Evolutionary conservation across 129 eudicot species (phyloP).

Genomic region (Mikania micrantha): DNA sequence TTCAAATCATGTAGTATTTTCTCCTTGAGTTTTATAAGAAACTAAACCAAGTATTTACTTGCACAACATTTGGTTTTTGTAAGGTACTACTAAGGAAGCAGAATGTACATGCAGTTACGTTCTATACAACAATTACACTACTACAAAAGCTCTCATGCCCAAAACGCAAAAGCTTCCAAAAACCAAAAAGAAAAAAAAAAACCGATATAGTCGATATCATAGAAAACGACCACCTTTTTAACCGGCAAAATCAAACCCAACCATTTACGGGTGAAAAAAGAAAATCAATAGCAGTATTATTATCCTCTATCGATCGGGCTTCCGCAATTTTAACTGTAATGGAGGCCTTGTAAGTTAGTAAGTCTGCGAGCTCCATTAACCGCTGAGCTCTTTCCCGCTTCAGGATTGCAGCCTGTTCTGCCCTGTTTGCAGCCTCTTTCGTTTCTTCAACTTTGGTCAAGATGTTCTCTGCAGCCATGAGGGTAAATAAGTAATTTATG

Average conservation of each 20-base stretch:
- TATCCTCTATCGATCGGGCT: conserved; percentile 26
- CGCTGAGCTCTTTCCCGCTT: conserved; percentile 75
- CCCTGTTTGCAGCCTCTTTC: conserved; percentile 44
- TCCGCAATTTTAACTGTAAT: conserved; percentile 77
- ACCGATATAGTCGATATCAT: not conserved
- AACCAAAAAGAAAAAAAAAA: conserved; percentile 22
- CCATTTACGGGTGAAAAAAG: conserved; percentile 6
- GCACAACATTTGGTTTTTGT: conserved; percentile 25
- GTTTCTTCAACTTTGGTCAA: conserved; percentile 45
- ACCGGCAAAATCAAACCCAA: conserved; percentile 18
- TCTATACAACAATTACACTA: conserved; percentile 71
- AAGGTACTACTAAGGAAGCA: conserved; percentile 36
- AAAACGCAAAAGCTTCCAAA: conserved; percentile 31
- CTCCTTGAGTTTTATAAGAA: not conserved
- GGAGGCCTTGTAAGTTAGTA: conserved; percentile 67
- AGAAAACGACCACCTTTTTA: conserved; percentile 1
- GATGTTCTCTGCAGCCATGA: conserved; percentile 12
- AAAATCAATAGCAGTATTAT: not conserved
- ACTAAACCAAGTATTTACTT: conserved; percentile 29
- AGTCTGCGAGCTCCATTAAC: conserved; percentile 74
- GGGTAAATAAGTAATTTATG: not conserved
- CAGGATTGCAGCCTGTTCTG: conserved; percentile 40
- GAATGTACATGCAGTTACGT: conserved; percentile 64
- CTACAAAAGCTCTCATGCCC: conserved; percentile 30
- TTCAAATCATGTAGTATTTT: conserved; percentile 9